Evolutionary conservation across 1,284 basidiomycete species (phyloP), one percentile per base, ranked within the genome.

Genomic region (Trametes versicolor): DNA sequence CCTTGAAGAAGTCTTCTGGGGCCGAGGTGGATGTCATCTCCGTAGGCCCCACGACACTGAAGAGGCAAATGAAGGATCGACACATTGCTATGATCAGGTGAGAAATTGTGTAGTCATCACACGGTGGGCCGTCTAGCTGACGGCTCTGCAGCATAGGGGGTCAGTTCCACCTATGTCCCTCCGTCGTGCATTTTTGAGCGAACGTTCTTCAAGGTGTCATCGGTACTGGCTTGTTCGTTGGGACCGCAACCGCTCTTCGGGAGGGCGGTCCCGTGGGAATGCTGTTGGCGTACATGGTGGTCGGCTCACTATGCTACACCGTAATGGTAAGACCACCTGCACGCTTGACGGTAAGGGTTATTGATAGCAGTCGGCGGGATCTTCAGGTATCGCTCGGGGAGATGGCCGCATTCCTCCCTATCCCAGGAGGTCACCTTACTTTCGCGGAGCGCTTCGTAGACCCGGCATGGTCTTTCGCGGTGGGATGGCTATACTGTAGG

Each of bases 361-460:
- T 80, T 80, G 49, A 81, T 13, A 51, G 21, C 58, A 15, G 9
- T 8, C 32, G 27, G 45, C 25, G n/a, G 53, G 49, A 13, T 41
- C 17, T 29, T 19, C 17, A 79, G 77, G 64, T 79, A 19, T 85
- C 65, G 68, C 82, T 79, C 4, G 78, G 75, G 2, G 77, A 78
- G 57, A 78, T 78, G 78, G 66, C 76, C n/a, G 72, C 78, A 1
- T 77, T 75, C 63, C 71, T 79, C 19, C 82, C 82, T 10, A 64
- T 84, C 0, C 77, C 76, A 54, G 91, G 88, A 66, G 88, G 94
- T 6, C 94, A 95, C 75, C 92, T 96, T 75, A 90, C 86, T 56
- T 82, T 95, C 45, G 91, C 94, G 4, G 87, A 87, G 68, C 89
- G 92, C 48, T 94, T 94, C 74, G 89, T 95, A 29, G 88, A 94